A percentile compares a stretch with the other conserved stretches of the same genome.
Evolutionary conservation across 495 filamentous ascomycete genomes (phyloP).

Genomic region (Chaetomium tenue): DNA sequence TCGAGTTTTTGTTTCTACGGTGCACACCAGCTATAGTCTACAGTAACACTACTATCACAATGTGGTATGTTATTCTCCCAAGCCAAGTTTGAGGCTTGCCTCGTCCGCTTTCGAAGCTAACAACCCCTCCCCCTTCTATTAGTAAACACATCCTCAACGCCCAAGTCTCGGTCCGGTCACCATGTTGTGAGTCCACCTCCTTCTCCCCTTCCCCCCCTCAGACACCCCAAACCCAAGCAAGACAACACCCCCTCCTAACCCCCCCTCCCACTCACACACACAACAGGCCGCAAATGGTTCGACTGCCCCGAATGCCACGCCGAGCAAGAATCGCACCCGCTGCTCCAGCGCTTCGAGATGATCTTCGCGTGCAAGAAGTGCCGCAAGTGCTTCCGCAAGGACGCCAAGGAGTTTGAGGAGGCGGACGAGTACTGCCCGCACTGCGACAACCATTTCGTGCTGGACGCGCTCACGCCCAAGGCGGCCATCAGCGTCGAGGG

Average conservation of each 20-base stretch:
- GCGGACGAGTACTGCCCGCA: conserved; percentile 99
- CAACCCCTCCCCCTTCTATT: conserved; percentile 8
- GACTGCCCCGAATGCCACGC: conserved; percentile 95
- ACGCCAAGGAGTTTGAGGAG: conserved; percentile 87
- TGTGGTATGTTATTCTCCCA: conserved; percentile 28
- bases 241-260: background rate
- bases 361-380: conserved; percentile 97
- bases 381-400: conserved; percentile 95
- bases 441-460: conserved; percentile 96
- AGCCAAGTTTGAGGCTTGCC: background rate
- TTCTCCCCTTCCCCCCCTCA: conserved; percentile 4
- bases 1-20: background rate
- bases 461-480: conserved; percentile 82
- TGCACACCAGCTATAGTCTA: background rate
- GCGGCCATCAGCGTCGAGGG: conserved; percentile 79
- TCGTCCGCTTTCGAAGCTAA: background rate
- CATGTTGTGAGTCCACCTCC: conserved; percentile 66
- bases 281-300: conserved; percentile 97
- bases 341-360: conserved; percentile 81
- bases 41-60: conserved; percentile 8
- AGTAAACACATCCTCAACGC: conserved; percentile 98
- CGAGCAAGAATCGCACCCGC: conserved; percentile 71
- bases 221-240: background rate
- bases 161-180: conserved; percentile 91
- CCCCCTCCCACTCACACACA: background rate